Evolutionary conservation across 441 rosid species (phyloP).

Genomic region (Croton setiger): DNA sequence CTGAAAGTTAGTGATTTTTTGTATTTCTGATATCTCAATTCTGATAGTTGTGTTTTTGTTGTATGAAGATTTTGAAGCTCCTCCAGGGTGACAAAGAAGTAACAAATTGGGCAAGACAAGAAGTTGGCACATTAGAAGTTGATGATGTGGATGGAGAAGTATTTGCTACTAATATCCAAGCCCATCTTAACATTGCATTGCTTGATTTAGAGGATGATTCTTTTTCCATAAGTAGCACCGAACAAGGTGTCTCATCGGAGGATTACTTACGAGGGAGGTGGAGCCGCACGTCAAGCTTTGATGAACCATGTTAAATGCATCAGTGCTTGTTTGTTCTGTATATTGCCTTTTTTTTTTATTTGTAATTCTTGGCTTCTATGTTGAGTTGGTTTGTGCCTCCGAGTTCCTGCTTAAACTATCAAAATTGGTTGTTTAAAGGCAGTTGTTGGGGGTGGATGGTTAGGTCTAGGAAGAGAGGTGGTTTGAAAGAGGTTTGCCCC

Average conservation of each 20-base stretch:
- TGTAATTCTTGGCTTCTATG: conserved; percentile 4
- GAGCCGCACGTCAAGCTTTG: conserved; percentile 78
- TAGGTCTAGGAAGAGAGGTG: conserved; percentile 49
- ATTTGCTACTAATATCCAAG: conserved; percentile 53
- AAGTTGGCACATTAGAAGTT: conserved; percentile 46
- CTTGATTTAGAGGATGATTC: conserved; percentile 76
- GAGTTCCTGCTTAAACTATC: too few relatives aligned
- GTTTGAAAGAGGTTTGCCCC: conserved; percentile 34
- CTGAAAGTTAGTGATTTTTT: neutral
- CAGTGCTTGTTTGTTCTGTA: neutral
- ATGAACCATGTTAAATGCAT: conserved; percentile 20
- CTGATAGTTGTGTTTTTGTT: neutral
- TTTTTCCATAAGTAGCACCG: conserved; percentile 52
- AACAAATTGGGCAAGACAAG: conserved; percentile 60
- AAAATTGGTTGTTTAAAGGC: too few relatives aligned
- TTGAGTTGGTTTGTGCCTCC: too few relatives aligned
- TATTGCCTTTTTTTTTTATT: neutral
- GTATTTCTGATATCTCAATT: neutral
- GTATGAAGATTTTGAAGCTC: conserved; percentile 67
- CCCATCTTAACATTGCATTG: conserved; percentile 78
- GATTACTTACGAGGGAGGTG: conserved; percentile 74
- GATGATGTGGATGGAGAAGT: conserved; percentile 39
- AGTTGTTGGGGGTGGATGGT: too few relatives aligned
- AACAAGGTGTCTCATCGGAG: conserved; percentile 52
- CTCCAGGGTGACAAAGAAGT: conserved; percentile 76